These are phyloP conservation scores for Pneumocystis murina DNA, from an alignment of 1,139 yeast genomes.

Conservation along the genomic window DNA sequence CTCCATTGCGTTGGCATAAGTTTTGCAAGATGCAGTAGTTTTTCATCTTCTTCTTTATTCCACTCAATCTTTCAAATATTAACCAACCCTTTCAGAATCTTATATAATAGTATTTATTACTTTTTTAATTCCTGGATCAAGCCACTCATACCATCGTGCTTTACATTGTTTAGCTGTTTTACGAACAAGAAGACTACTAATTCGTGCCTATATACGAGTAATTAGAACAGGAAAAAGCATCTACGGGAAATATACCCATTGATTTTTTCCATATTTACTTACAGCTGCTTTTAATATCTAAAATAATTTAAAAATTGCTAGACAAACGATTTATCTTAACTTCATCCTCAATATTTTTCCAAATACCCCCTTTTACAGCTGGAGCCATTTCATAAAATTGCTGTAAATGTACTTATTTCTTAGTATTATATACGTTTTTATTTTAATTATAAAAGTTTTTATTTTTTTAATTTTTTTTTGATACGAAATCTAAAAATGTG, in stretches of 20 bases:
- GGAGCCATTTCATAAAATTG: background rate
- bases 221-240: background rate
- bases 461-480: background rate
- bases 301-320: conserved; percentile 3
- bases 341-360: conserved; percentile 12
- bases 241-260: conserved; percentile 37
- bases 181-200: conserved; percentile 68
- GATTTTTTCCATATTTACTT: conserved; percentile 81
- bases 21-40: conserved; percentile 49
- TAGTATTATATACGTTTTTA: background rate
- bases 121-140: conserved; percentile 57
- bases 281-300: conserved; percentile 22
- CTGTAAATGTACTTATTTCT: background rate
- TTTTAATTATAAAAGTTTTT: background rate
- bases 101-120: background rate
- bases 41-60: conserved; percentile 64
- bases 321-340: background rate
- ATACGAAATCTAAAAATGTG: no score
- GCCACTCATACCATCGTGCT: conserved; percentile 83
- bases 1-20: conserved; percentile 90
- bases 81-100: background rate
- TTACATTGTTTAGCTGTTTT: conserved; percentile 87
- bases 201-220: conserved; percentile 35
- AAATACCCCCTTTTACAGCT: conserved; percentile 10
- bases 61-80: conserved; percentile 33